A percentile compares a stretch with the other conserved stretches of the same genome.
Conservation (phyloP, 129 eudicot species). For the Calendula officinalis region DNA sequence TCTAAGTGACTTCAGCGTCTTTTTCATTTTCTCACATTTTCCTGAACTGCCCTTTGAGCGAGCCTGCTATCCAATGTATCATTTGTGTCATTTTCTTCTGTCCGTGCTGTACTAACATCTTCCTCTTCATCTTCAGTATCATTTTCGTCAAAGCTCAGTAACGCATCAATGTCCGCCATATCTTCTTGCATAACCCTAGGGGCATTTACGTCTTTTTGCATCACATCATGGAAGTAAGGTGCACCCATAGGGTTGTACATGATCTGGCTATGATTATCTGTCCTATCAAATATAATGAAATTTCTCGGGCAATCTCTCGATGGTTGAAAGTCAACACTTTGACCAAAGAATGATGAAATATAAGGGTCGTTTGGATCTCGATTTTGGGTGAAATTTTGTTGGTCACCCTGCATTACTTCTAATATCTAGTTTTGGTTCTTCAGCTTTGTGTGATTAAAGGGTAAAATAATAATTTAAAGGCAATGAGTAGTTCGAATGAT, state of each 20-base stretch:
- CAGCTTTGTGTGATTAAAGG: constrained; percentile 18
- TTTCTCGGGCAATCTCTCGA: constrained; percentile 65
- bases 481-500: constrained; percentile 9
- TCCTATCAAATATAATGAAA: constrained; percentile 65
- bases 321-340: constrained; percentile 54
- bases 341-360: constrained; percentile 46
- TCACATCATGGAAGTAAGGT: constrained; percentile 24
- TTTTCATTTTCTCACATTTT: constrained; percentile 59
- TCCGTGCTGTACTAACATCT: constrained; percentile 74
- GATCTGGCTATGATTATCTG: constrained; percentile 53
- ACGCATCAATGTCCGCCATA: constrained; percentile 65
- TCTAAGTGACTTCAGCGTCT: constrained; percentile 64
- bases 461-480: constrained; percentile 26
- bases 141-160: constrained; percentile 59
- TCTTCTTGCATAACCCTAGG: constrained; percentile 51
- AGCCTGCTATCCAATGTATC: constrained; percentile 51
- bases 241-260: constrained; percentile 59
- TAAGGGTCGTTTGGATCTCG: constrained; percentile 39
- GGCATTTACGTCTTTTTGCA: constrained; percentile 27
- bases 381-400: constrained; percentile 27
- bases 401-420: constrained; percentile 53
- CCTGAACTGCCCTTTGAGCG: constrained; percentile 31
- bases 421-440: constrained; percentile 5
- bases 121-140: constrained; percentile 46
- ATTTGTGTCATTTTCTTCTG: constrained; percentile 31